phyloP scores from a whole-genome alignment of 306 rosid genomes.

The Acmispon strigosus region DNA sequence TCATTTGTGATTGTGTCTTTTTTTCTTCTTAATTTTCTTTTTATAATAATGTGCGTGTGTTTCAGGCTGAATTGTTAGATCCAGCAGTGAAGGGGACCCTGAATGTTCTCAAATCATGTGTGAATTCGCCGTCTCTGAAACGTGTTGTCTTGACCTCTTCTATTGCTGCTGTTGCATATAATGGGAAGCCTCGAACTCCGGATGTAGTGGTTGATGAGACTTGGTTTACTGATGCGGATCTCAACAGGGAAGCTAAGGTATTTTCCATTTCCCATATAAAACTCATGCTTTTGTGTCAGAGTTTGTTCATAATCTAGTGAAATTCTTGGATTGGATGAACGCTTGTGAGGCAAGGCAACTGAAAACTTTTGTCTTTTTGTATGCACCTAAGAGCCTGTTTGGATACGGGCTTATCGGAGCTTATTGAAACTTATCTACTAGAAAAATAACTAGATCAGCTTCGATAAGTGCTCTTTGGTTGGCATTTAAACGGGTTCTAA shows the following conservation, averaged over 20 bases:
- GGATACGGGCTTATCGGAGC: no score
- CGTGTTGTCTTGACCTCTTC: conserved; percentile 30
- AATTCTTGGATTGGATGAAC: neutral
- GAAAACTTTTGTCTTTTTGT: no score
- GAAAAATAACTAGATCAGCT: no score
- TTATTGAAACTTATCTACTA: no score
- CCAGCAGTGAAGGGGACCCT: conserved; percentile 31
- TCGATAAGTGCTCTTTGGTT: no score
- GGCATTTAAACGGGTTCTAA: no score
- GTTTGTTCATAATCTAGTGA: neutral
- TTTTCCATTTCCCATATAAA: neutral
- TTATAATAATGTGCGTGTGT: neutral
- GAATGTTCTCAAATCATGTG: conserved; percentile 25
- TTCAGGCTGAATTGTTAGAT: conserved; percentile 24
- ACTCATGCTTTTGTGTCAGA: neutral
- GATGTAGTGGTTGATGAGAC: conserved; percentile 27
- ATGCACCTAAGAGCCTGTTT: neutral
- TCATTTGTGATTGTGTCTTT: neutral
- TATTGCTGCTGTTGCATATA: conserved; percentile 19
- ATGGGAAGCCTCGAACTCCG: conserved; percentile 22
- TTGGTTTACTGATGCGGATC: conserved; percentile 29
- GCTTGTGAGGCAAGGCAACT: no score
- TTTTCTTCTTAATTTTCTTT: neutral
- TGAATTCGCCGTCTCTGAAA: conserved; percentile 14
- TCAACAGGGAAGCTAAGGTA: conserved; percentile 17